phyloP scores from a whole-genome alignment of 768 basidiomycete species.

The Collybia sp. region DNA sequence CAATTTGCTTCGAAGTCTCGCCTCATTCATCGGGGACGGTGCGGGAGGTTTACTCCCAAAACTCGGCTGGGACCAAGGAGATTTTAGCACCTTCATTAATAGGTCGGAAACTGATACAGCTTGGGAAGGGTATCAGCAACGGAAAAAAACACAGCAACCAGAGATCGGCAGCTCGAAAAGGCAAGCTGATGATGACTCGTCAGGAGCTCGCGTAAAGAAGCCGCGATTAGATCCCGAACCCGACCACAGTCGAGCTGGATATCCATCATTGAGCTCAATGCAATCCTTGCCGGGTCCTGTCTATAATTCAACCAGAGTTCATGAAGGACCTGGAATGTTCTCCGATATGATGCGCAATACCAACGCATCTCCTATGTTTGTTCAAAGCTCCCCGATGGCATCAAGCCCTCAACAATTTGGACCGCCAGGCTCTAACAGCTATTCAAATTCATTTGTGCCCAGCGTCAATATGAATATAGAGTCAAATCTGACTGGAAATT shows the following conservation, averaged over 20 bases:
- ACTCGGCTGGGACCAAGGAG: conserved; percentile 71
- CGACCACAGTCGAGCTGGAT: conserved; percentile 40
- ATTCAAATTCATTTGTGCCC: conserved; percentile 48
- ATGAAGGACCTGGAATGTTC: conserved; percentile 49
- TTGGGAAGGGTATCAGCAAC: conserved; percentile 80
- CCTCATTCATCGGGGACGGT: conserved; percentile 84
- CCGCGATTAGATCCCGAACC: conserved; percentile 37
- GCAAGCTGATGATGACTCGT: conserved; percentile 43
- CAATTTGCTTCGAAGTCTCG: conserved; percentile 68
- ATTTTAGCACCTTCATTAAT: conserved; percentile 80
- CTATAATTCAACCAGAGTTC: conserved; percentile 35
- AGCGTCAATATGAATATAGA: conserved; percentile 57
- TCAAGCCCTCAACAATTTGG: conserved; percentile 36
- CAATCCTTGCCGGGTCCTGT: conserved; percentile 26
- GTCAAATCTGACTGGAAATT: conserved; percentile 41
- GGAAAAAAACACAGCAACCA: conserved; percentile 43
- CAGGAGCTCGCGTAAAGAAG: conserved; percentile 44
- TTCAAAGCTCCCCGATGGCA: conserved; percentile 38
- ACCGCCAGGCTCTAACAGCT: conserved; percentile 29
- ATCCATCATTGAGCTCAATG: conserved; percentile 56
- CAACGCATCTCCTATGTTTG: conserved; percentile 59
- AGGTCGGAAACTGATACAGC: conserved; percentile 91
- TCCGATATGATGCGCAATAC: conserved; percentile 54
- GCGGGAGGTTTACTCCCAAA: conserved; percentile 72
- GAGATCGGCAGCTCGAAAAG: conserved; percentile 39